These are phyloP conservation scores for Pinus albicaulis DNA, from an alignment of 75 land plant species.

Conservation along the genomic window DNA sequence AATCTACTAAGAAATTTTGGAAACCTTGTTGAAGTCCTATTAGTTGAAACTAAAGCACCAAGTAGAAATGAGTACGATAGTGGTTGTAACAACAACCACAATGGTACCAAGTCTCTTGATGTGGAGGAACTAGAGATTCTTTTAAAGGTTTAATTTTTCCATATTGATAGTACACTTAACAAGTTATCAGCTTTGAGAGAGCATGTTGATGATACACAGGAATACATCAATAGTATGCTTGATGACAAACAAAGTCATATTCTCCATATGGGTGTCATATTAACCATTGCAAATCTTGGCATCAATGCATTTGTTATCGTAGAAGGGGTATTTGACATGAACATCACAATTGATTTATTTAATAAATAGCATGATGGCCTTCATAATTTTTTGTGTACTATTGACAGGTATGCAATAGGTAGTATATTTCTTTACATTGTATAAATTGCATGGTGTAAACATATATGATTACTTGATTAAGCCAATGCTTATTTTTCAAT, in stretches of 20 bases:
- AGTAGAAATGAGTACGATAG: conserved; percentile 33
- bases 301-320: conserved; percentile 61
- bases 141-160: conserved; percentile 85
- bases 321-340: conserved; percentile 85
- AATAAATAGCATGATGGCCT: conserved; percentile 22
- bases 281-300: conserved; percentile 72
- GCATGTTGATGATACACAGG: conserved; percentile 90
- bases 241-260: conserved; percentile 90
- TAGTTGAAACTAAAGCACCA: background rate
- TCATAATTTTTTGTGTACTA: conserved; percentile 46
- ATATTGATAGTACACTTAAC: conserved; percentile 81
- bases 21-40: conserved; percentile 13
- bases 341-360: conserved; percentile 61
- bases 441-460: conserved; percentile 74
- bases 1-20: conserved; percentile 11
- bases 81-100: conserved; percentile 38
- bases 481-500: too few relatives aligned
- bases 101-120: conserved; percentile 48
- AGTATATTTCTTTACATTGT: conserved; percentile 42
- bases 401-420: conserved; percentile 51
- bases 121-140: conserved; percentile 92
- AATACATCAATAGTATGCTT: conserved; percentile 89
- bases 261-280: conserved; percentile 75
- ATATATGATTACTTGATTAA: conserved; percentile 54
- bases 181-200: conserved; percentile 64